Base-by-base conservation (phyloP, 2,329 filamentous ascomycete genomes). In the Cercospora sojina region DNA sequence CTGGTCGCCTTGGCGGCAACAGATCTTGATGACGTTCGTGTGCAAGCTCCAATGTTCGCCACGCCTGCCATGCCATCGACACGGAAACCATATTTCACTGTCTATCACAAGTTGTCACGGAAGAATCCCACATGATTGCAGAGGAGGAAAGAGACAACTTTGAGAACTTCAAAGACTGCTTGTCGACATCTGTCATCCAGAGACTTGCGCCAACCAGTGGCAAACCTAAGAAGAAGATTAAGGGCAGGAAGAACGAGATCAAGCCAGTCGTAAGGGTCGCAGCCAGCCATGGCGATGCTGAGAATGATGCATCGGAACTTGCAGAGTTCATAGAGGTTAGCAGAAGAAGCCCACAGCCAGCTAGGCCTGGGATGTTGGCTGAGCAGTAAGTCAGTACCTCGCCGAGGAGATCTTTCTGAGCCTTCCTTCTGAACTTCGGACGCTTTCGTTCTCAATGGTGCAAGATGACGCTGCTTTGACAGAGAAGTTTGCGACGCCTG, bases 251-350 rank as follows among this genome's bases (percentile, higher is more conserved):
- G 71, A 78, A 76, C 70, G 76, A 76, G 62, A 79, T 79, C 67
- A 80, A 78, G 65, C 74, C 76, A 8, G 73, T 76, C 9, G 56
- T 29, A 56, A 66, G 49, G 18, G 18, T 23, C 20, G 51, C 25
- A 31, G 29, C 35, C 12, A 57, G 38, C 53, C 35, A 59, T 18
- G 69, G 68, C 16, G 64, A 69, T 41, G 69, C 64, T 10, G 70
- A 69, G 9, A 74, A 78, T 18, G 81, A 86, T 71, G 86, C 85
- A 5, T 89, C 90, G 71, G 91, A 93, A 63, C 79, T 95, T 23
- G 86, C 87, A 27, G 92, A 96, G 1, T 96, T 96, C 78, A 88
- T 91, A 62, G 88, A 93, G 72, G 85, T 87, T 35, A 10, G 69
- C 56, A 13, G n/a, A 41, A 27, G 47, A 51, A 27, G 53, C 18